Evolutionary conservation across 306 rosid species (phyloP), one percentile per base, ranked within the genome.

Genomic region (Carpinus viminea): DNA sequence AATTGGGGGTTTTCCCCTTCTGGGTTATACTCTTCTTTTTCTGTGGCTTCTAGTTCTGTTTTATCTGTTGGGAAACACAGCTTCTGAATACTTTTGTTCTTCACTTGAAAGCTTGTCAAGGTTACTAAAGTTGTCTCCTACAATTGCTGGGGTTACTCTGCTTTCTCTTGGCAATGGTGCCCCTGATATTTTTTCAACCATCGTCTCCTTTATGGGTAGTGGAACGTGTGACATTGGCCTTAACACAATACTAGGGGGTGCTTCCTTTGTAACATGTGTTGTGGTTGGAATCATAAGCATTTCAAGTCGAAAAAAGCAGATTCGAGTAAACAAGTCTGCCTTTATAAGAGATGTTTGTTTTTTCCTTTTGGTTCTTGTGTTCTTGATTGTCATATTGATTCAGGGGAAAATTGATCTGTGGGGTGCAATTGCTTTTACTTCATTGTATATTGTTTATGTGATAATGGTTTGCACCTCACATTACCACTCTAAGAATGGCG

Each of bases 161-260:
- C 87, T 88, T 53, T 83, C 91, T 66, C 89, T 85, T 56, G 91
- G 89, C 8, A 88, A 85, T 76, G 91, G 91, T 76, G 89, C 89
- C 18, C 45, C 38, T 79, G 91, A 88, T 75, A 84, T 88, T 70
- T 88, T 88, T 56, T 68, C 91, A 8, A 85, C 84, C 11, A 50
- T 88, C 72, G 89, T 80, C 47, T 88, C 91, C 5, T 76, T 88
- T 83, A 81, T 51, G 2, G 84, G 91, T 6, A 83, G 64, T 13
- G 87, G 76, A 21, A 88, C 89, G 8, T 64, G 74, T 5, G 81
- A 17, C 18, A 36, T 88, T 83, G 91, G 87, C 20, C 79, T 88
- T 13, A 80, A 88, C 74, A 76, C 89, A 34, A 84, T 83, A 7
- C 79, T 88, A 36, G 91, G 91, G 8, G 87, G 89, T 81, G 84